These are phyloP conservation scores for Fusarium austroafricanum DNA, from an alignment of 2,329 filamentous ascomycete genomes.

Conservation along the genomic window DNA sequence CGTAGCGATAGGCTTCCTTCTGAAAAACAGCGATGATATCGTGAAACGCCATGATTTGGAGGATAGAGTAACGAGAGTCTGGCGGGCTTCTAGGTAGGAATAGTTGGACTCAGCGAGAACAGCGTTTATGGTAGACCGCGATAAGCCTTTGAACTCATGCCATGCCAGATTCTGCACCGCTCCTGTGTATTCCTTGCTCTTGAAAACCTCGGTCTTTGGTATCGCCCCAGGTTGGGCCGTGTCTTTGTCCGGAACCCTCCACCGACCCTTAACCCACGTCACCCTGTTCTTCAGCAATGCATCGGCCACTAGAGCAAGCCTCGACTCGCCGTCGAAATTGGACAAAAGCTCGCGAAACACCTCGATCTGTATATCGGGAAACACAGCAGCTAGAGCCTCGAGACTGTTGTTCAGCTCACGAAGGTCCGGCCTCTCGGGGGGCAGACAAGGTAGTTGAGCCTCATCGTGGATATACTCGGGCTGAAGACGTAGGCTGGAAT, in stretches of 20 bases:
- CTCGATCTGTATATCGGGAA: slow-evolving; percentile 83
- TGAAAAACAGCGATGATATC: slow-evolving; percentile 76
- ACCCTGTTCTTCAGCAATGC: slow-evolving; percentile 77
- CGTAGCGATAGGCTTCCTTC: slow-evolving; percentile 67
- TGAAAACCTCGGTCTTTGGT: slow-evolving; percentile 72
- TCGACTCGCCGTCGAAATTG: slow-evolving; percentile 79
- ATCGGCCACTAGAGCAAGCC: slow-evolving; percentile 81
- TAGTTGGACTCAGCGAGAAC: slow-evolving; percentile 85
- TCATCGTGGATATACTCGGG: slow-evolving; percentile 67
- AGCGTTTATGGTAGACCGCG: slow-evolving; percentile 78
- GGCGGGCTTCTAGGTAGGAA: slow-evolving; percentile 78
- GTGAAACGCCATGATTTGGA: slow-evolving; percentile 83
- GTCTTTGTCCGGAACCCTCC: slow-evolving; percentile 60
- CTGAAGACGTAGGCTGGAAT: slow-evolving; percentile 46
- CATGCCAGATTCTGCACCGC: slow-evolving; percentile 76
- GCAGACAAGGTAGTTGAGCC: slow-evolving; percentile 61
- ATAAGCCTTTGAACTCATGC: slow-evolving; percentile 80
- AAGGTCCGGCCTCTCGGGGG: slow-evolving; percentile 69
- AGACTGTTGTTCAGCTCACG: slow-evolving; percentile 77
- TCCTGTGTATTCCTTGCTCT: slow-evolving; percentile 73
- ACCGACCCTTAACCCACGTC: slow-evolving; percentile 77
- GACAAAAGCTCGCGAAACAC: slow-evolving; percentile 85
- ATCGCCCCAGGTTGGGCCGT: slow-evolving; percentile 54
- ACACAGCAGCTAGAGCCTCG: slow-evolving; percentile 75
- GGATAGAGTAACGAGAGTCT: slow-evolving; percentile 74